Base-by-base conservation (phyloP, 371 early-diverging fungal species). In the Racocetra persica region DNA sequence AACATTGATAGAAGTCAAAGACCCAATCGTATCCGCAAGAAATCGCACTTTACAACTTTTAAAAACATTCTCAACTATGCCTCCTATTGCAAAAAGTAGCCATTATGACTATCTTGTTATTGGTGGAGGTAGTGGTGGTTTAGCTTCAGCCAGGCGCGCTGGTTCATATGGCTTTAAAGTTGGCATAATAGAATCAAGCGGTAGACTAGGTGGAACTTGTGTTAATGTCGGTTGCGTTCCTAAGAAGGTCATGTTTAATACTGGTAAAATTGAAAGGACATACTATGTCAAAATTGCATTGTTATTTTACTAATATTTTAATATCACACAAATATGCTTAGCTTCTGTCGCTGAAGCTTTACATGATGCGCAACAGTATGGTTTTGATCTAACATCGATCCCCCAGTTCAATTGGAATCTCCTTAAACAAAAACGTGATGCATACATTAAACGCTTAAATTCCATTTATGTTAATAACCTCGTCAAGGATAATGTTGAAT, bases 211-310 rank as follows among this genome's bases (percentile, higher is more conserved):
- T 77, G 98, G 98, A 45, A 98, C 98, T 28, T 98, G 98, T 81
- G 98, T 98, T 81, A 98, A 97, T 81, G 96, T 96, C 51, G 98
- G 99, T 32, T 99, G 99, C 84, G 98, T 99, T 26, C 99, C 99
- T 55, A 99, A 99, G 88, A 99, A 99, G 88, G 93, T 99, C 80
- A 97, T 97, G 94, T 99, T 96, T 94, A 97, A 96, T 87, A 91
- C 97, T 60, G 92, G 93, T 89, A 88, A 80, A 81, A 59, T 10
- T 38, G n/a, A 26, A 10, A 36, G 75, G 4, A 6, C 28, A 16
- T 57, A n/a, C 22, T n/a, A 20, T 16, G 20, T 51, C 26, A 55
- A 18, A 2, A 28, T 67, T 26, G 3, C n/a, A 2, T n/a, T 32
- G 7, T 66, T 45, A 67, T 70, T 28, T 70, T 26, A 38, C 24